Percentiles rank a stretch among this genome's conserved stretches.
These are phyloP conservation scores for Raphanus sativus DNA, from an alignment of 345 rosid genomes.

Conservation along the genomic window DNA sequence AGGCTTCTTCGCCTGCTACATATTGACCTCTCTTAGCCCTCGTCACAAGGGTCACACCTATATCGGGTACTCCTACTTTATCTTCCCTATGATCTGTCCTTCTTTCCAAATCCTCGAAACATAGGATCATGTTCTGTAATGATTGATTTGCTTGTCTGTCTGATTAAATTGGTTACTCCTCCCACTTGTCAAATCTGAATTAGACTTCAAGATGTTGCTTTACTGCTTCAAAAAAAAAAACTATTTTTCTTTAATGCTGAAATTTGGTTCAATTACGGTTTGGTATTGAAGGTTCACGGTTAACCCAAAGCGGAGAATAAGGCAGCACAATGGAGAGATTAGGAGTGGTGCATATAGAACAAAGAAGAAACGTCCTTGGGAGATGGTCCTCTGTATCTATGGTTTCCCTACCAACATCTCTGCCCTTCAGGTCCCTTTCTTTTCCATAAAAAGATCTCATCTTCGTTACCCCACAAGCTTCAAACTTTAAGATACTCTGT, in stretches of 20 bases:
- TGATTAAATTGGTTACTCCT: neutral
- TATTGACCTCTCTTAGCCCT: slow-evolving; percentile 76
- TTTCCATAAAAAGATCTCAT: neutral
- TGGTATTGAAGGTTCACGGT: slow-evolving; percentile 68
- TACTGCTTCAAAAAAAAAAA: neutral
- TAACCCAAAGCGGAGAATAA: slow-evolving; percentile 76
- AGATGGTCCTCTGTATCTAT: slow-evolving; percentile 80
- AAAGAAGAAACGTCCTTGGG: slow-evolving; percentile 87
- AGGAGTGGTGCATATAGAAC: slow-evolving; percentile 84
- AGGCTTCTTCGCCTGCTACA: slow-evolving; percentile 81
- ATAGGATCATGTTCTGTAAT: neutral
- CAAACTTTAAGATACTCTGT: neutral
- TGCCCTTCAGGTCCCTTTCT: slow-evolving; percentile 75
- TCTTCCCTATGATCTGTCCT: neutral
- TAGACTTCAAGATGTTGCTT: neutral
- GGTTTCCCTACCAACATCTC: slow-evolving; percentile 85
- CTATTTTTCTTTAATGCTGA: neutral
- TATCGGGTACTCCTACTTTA: slow-evolving; percentile 56
- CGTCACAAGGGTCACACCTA: slow-evolving; percentile 82
- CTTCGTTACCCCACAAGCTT: neutral
- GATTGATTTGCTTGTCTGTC: neutral
- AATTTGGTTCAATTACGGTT: neutral
- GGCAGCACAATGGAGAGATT: slow-evolving; percentile 92
- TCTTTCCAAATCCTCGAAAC: neutral
- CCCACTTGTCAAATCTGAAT: neutral